Evolutionary conservation across 2,329 filamentous ascomycete species (phyloP), one percentile per base, ranked within the genome.

Genomic region (Aspergillus quadrilineatus): DNA sequence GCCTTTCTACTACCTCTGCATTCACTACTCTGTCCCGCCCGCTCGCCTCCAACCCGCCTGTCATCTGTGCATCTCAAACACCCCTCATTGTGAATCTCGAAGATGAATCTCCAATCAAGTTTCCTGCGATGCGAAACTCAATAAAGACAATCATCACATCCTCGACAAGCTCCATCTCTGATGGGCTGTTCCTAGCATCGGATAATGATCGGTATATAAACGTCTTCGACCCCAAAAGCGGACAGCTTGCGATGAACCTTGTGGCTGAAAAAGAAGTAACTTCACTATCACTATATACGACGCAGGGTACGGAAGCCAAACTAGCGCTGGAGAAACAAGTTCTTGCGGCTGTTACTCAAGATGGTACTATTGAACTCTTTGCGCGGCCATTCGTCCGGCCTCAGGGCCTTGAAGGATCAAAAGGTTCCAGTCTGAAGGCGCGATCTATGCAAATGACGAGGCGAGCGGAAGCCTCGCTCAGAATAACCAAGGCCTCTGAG

Each of bases 181-280:
- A 69, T 17, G 72, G 73, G 29, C 61, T 68, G 45, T 81, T 82
- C 64, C 74, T 82, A 17, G 77, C 77, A 9, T 76, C 78, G 29
- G 79, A 81, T 62, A 70, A 73, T 12, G 79, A 80, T 59, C 77
- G 78, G 47, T 81, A 78, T 60, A 75, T 82, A 59, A 81, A 79
- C 58, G 69, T 82, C 36, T 81, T 80, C 53, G 74, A 79, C 58
- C 66, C 74, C 14, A 58, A 73, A 42, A 73, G 68, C 50, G 70
- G 74, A 39, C 77, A 74, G 57, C 71, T 79, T 15, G 69, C 77
- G 4, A 73, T 78, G 51, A 79, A 78, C 30, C 68, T 82, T n/a
- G 75, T 81, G 5, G 75, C 79, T 26, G 76, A 79, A 26, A 76
- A 75, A 30, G 79, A 80, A 50, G 74, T 81, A 12, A 64, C 71